Evolutionary conservation across 805 yeast species (phyloP), one percentile per base, ranked within the genome.

Genomic region (Kodamaea nitidulidarum): DNA sequence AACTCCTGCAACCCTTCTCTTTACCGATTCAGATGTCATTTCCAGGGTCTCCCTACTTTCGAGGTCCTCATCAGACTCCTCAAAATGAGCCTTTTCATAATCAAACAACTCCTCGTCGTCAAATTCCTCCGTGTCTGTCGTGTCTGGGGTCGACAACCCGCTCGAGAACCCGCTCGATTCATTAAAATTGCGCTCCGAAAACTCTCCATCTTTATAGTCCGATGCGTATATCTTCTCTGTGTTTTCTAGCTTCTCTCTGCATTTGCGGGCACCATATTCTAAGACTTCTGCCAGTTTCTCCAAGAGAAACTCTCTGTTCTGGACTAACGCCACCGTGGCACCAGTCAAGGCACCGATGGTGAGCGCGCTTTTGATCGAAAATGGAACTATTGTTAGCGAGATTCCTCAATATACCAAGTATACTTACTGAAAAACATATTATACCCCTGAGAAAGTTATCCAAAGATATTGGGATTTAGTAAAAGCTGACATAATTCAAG

Each of bases 291-390:
- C 70, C 3, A 65, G 57, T 3, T 50, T 43, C 41, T 62, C 65
- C 28, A 58, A 46, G 4, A 64, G 28, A 30, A 42, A 45, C 32
- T 63, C 67, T 44, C 46, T 52, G 38, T 64, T 61, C 36, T 46
- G 50, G 26, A 58, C 35, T 1, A 60, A 12, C 4, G 70, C 67
- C 9, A 61, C 42, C 11, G 63, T 43, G n/a, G 65, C 67, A 3
- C 70, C 70, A 25, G 14, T 5, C 5, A 20, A 5, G 7, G 22
- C 22, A 5, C 22, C 22, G 22, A 20, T 8, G 8, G 22, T 20
- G 8, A 20, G 7, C 8, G 22, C 22, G 8, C 5, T 8, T 20
- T 20, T 20, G 22, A 20, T 20, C 22, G 22, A 20, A 20, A 20
- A 20, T 20, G 22, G 22, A 20, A 20, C 22, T 20, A 20, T 20